These are phyloP conservation scores for Picochlorum sp. DNA, from an alignment of 139 green algal species.

Conservation along the genomic window DNA sequence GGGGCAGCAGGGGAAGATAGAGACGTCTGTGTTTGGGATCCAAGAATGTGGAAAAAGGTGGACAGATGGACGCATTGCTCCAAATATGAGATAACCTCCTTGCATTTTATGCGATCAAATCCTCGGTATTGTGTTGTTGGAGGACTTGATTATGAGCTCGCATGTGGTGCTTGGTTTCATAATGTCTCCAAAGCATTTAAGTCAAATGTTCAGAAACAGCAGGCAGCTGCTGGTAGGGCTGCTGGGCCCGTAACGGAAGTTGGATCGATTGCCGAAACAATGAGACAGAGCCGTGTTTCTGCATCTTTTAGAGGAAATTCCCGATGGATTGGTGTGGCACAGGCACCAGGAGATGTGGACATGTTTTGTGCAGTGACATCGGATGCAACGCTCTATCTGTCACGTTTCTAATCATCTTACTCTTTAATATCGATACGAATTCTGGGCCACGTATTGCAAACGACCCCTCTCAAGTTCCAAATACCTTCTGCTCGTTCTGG, in stretches of 20 bases:
- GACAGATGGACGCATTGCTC: slow-evolving; percentile 26
- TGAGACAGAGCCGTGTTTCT: background rate
- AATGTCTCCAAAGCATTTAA: slow-evolving; percentile 12
- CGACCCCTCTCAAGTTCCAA: slow-evolving; percentile 73
- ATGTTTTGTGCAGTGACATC: slow-evolving; percentile 19
- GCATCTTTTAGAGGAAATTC: slow-evolving; percentile 27
- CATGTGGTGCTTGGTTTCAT: slow-evolving; percentile 26
- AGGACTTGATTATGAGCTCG: slow-evolving; percentile 29
- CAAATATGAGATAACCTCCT: slow-evolving; percentile 24
- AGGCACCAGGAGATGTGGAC: slow-evolving; percentile 13
- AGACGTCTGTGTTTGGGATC: slow-evolving; percentile 22
- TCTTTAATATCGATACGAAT: background rate
- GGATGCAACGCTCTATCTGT: slow-evolving; percentile 18
- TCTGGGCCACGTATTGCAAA: slow-evolving; percentile 72
- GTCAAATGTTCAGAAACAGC: background rate
- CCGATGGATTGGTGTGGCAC: slow-evolving; percentile 27
- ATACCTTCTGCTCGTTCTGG: slow-evolving; percentile 53
- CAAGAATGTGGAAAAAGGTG: slow-evolving; percentile 23
- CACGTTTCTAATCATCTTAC: background rate
- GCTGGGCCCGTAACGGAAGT: background rate
- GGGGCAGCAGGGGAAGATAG: slow-evolving; percentile 21
- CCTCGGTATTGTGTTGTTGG: slow-evolving; percentile 8
- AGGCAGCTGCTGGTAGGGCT: background rate
- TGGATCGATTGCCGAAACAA: background rate
- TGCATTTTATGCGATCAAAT: slow-evolving; percentile 23